Evolutionary conservation across 2,329 filamentous ascomycete genomes (phyloP), one percentile per base, ranked within the genome.

Genomic region (Tolypocladium amazonense): DNA sequence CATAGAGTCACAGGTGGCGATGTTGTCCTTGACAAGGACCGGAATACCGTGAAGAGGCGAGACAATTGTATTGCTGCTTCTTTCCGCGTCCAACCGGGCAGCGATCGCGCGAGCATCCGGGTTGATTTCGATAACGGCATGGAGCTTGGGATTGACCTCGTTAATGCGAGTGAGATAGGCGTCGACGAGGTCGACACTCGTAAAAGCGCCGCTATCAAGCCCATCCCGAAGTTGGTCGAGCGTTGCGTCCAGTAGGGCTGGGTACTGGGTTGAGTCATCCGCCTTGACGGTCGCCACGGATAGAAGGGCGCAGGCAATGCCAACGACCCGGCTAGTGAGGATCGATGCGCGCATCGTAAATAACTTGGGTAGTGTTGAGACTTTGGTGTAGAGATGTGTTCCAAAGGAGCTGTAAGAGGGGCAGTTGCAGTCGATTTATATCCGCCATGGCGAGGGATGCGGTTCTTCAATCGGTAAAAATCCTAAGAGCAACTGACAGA

Each of bases 21-120:
- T 87, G 67, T 86, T 87, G 71, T 87, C 82, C 69, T 89, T 89
- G 72, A 88, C 76, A 6, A 88, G 71, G 30, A 88, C 80, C 0
- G 86, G 86, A 4, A 88, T 77, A 7, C 86, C 86, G 67, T 88
- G 84, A 0, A 88, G 74, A 2, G 83, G 82, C 58, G 47, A 52
- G 14, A 15, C 47, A 2, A 7, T 1, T 15, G 5, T 2, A 11
- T 15, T 14, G 14, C 8, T 30, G 8, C 15, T 4, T n/a, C 27
- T 33, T 18, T 18, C 27, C 1, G 18, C 27, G 57, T 79, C 77
- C 5, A 76, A 62, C 1, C 66, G 60, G 2, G 63, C 65, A 0
- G 77, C 77, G 11, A 77, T 74, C 5, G 60, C 41, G 5, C 76
- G 56, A 0, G 76, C 76, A 59, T 76, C 72, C 0, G 72, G 70